Evolutionary conservation across 306 rosid species (phyloP), one percentile per base, ranked within the genome.

Genomic region (Chamaecrista fasciculata): DNA sequence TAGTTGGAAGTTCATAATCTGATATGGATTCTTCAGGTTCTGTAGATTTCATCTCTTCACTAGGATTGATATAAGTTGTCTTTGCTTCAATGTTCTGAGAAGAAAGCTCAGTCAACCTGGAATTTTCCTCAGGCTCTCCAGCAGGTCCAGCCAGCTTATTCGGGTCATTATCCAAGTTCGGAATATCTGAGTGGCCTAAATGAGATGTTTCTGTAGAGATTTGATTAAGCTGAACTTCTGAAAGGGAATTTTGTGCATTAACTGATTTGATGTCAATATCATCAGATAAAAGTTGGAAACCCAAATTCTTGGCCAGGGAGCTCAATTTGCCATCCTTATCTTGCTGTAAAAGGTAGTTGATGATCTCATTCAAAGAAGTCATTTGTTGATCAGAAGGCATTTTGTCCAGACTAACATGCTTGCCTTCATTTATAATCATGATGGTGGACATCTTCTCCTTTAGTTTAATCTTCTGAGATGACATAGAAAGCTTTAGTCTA

Each of bases 211-310:
- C 84, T 73, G 85, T 66, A 61, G 89, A 52, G 66, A 63, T 62
- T 64, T 82, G 81, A 81, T 76, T 66, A 63, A 77, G 58, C 75
- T 82, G 84, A 79, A 68, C 70, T 83, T 86, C 85, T 20, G 69
- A 37, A 67, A 58, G 76, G 10, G 63, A 60, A 36, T 85, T 84
- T 73, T 78, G 69, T 40, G 82, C 18, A 75, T 70, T 73, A 24
- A 66, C 75, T 51, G 82, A 62, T 67, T 83, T 82, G 57, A 94
- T 74, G 83, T 94, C 91, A 73, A 90, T 70, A 68, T 90, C 98
- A 74, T 82, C 88, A 66, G 98, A 94, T 76, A 94, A 67, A 75
- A 94, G 97, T 80, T 88, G 96, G 80, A 94, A 90, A 75, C 98
- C 98, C 62, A 90, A 82, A 56, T 86, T 91, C 78, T 87, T 84